Conservation (phyloP, 2,329 filamentous ascomycete genomes). For the Verticillium albo-atrum region DNA sequence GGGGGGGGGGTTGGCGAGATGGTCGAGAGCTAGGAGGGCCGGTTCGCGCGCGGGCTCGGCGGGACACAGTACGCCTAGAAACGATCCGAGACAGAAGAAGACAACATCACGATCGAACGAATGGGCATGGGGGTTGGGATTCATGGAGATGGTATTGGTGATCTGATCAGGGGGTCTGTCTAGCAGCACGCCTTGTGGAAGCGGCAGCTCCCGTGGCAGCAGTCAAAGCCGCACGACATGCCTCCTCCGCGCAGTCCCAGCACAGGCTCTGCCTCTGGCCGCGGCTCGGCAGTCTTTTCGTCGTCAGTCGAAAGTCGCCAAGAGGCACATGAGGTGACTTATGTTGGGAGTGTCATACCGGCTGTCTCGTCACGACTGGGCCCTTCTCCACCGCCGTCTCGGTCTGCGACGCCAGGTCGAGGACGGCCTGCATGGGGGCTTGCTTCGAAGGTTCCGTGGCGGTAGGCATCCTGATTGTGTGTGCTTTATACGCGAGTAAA, state of each 20-base stretch:
- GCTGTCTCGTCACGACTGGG: not conserved
- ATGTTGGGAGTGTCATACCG: not conserved
- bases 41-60: slow-evolving; percentile 1
- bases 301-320: not conserved
- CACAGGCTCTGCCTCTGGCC: slow-evolving; percentile 17
- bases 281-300: slow-evolving; percentile 15
- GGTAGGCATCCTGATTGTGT: not conserved
- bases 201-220: slow-evolving; percentile 21
- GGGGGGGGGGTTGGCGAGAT: slow-evolving; percentile 7
- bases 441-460: not conserved
- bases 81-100: too few relatives aligned
- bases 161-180: not conserved
- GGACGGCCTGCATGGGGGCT: slow-evolving; percentile 1
- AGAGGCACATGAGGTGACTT: too few relatives aligned
- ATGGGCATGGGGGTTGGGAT: too few relatives aligned
- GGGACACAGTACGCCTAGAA: too few relatives aligned
- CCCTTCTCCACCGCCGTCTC: not conserved
- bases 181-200: slow-evolving; percentile 25
- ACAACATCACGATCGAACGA: too few relatives aligned
- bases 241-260: slow-evolving; percentile 21
- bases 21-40: slow-evolving; percentile 5
- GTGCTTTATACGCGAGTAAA: not conserved
- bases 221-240: slow-evolving; percentile 19
- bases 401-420: not conserved
- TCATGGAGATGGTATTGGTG: too few relatives aligned